Evolutionary conservation across 192 early-diverging fungal genomes (phyloP).

Genomic region (Oehlia diaphana): DNA sequence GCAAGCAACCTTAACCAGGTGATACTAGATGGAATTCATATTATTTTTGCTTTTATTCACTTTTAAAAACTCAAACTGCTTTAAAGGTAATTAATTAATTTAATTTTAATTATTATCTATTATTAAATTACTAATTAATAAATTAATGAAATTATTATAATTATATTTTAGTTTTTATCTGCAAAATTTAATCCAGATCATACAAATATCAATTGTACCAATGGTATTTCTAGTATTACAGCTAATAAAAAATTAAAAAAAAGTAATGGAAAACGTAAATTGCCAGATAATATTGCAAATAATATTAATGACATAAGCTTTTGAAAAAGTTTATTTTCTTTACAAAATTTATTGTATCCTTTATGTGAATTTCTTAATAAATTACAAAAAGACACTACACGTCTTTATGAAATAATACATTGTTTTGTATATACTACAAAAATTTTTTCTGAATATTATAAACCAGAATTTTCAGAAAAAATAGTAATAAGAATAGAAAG

Average conservation of each 20-base stretch:
- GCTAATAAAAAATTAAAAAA: not conserved
- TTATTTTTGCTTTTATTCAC: not conserved
- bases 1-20: too few species aligned
- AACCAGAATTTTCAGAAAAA: slow-evolving; percentile 3
- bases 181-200: not conserved
- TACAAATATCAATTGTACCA: not conserved
- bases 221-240: not conserved
- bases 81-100: slow-evolving; percentile 7
- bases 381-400: slow-evolving; percentile 11
- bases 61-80: not conserved
- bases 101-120: too few species aligned
- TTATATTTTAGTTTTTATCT: not conserved
- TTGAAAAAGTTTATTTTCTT: not conserved
- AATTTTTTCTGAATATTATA: not conserved
- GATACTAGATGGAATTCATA: not conserved
- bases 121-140: too few species aligned
- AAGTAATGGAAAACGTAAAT: slow-evolving; percentile 1
- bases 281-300: slow-evolving; percentile 1
- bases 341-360: slow-evolving; percentile 13
- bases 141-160: too few species aligned
- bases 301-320: slow-evolving; percentile 8
- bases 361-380: slow-evolving; percentile 8
- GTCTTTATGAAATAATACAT: slow-evolving; percentile 11
- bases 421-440: slow-evolving; percentile 5
- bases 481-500: slow-evolving; percentile 6